Percentiles rank a stretch among this genome's conserved stretches.
phyloP scores from a whole-genome alignment of 2,329 filamentous ascomycete species.

The Phyllosticta citriasiana region DNA sequence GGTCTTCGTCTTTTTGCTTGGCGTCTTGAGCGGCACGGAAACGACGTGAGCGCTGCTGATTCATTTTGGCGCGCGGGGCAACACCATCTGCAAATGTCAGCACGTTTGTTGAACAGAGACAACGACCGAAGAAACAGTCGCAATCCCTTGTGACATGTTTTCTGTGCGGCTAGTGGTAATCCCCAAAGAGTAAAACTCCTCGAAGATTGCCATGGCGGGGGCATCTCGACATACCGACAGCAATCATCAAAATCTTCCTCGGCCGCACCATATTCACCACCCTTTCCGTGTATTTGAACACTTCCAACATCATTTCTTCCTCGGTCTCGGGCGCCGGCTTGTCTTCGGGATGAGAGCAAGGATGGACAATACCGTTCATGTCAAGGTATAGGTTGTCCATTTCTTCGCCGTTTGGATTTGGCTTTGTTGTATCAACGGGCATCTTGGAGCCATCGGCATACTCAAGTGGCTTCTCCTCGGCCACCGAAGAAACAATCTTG shows the following conservation, averaged over 20 bases:
- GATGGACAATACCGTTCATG: slow-evolving; percentile 99
- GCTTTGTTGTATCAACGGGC: slow-evolving; percentile 71
- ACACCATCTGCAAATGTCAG: slow-evolving; percentile 62
- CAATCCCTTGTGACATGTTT: slow-evolving; percentile 20
- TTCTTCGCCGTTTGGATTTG: slow-evolving; percentile 96
- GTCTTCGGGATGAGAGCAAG: slow-evolving; percentile 95
- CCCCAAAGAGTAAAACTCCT: slow-evolving; percentile 14
- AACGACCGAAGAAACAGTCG: slow-evolving; percentile 11
- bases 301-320: slow-evolving; percentile 98
- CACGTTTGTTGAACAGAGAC: background rate
- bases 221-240: slow-evolving; percentile 58
- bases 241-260: slow-evolving; percentile 92
- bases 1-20: slow-evolving; percentile 85
- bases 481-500: slow-evolving; percentile 87
- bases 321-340: slow-evolving; percentile 83
- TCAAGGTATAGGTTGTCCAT: slow-evolving; percentile 97
- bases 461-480: slow-evolving; percentile 66
- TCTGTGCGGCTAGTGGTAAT: slow-evolving; percentile 21
- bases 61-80: slow-evolving; percentile 97
- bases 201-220: background rate
- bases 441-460: slow-evolving; percentile 75
- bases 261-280: slow-evolving; percentile 98
- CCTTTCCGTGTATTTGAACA: slow-evolving; percentile 97
- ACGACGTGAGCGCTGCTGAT: slow-evolving; percentile 91
- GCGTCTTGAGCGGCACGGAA: slow-evolving; percentile 93